Conservation (phyloP, 495 filamentous ascomycete species). For the Pseudoneurospora amorphoporcata region DNA sequence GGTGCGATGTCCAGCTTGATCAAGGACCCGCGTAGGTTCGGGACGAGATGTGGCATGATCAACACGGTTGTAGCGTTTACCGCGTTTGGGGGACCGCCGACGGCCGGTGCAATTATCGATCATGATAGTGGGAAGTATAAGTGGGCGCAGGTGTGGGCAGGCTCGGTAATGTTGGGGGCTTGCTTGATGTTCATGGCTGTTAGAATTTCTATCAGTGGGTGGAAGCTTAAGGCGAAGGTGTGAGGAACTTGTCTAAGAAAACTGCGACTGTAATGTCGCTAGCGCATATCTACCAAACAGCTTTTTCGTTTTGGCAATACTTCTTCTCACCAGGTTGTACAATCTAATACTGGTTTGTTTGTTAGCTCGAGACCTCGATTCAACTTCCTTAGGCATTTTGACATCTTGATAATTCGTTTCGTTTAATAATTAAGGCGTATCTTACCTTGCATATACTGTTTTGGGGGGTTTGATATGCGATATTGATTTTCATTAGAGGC, state of each 20-base stretch:
- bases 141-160: constrained; percentile 35
- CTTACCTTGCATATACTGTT: too few relatives aligned
- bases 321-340: not conserved
- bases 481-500: too few relatives aligned
- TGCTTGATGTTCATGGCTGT: not conserved
- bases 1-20: constrained; percentile 30
- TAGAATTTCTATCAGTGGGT: not conserved
- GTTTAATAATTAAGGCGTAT: too few relatives aligned
- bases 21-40: constrained; percentile 31
- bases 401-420: too few relatives aligned
- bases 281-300: not conserved
- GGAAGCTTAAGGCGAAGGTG: not conserved
- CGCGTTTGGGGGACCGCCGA: constrained; percentile 33
- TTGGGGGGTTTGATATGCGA: too few relatives aligned
- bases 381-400: too few relatives aligned
- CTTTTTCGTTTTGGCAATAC: not conserved
- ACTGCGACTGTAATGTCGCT: not conserved
- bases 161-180: constrained; percentile 19
- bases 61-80: constrained; percentile 30
- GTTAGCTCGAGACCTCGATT: too few relatives aligned
- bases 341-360: too few relatives aligned
- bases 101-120: constrained; percentile 35
- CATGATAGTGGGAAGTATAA: constrained; percentile 21
- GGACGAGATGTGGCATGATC: constrained; percentile 35
- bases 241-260: not conserved